Base-by-base conservation (phyloP, 1,139 yeast species). In the Barnettozyma hawaiiensis region DNA sequence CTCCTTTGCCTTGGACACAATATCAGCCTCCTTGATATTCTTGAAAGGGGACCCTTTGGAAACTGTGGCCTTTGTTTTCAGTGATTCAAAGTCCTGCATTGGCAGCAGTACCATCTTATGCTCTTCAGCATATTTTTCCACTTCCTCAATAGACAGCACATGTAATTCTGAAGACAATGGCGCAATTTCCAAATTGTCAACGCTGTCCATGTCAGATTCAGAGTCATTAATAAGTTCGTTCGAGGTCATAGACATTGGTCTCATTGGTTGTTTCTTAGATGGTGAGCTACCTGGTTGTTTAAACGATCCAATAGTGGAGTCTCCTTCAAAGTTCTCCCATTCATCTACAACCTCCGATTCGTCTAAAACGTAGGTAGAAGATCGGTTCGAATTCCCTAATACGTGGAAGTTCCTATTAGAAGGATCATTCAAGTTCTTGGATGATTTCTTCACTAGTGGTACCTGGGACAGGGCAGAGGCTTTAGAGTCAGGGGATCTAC, bases 101-200 rank as follows among this genome's bases (percentile, higher is more conserved):
- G 82, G 69, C 19, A 81, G 50, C n/a, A 77, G 51, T 8, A 74
- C 71, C 46, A 79, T 57, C 33, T 73, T 70, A 47, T 76, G 70
- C 16, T 67, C 67, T 22, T 67, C 62, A 1, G 81, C 82, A 52
- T 73, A 78, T 19, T 63, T 59, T 46, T 71, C 72, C 19, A 76
- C 62, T 28, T 72, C 73, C 3, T 57, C 61, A 52, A 61, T 61
- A 1, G 70, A 52, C 41, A 68, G 46, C 14, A 43, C 35, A 23
- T 54, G 48, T 10, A 54, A 28, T 26, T 55, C 58, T 35, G 49
- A 43, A 0, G 59, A 53, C 16, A 55, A 38, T 9, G 57, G 58
- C 5, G 54, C 57, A 33, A 31, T 39, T 5, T 39, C 45, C 12
- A 32, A 33, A 4, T 41, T 36, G 8, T 46, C 45, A 12, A 37